Evolutionary conservation across 106 monocot genomes (phyloP).

Genomic region (Alisma plantagoaquatica): DNA sequence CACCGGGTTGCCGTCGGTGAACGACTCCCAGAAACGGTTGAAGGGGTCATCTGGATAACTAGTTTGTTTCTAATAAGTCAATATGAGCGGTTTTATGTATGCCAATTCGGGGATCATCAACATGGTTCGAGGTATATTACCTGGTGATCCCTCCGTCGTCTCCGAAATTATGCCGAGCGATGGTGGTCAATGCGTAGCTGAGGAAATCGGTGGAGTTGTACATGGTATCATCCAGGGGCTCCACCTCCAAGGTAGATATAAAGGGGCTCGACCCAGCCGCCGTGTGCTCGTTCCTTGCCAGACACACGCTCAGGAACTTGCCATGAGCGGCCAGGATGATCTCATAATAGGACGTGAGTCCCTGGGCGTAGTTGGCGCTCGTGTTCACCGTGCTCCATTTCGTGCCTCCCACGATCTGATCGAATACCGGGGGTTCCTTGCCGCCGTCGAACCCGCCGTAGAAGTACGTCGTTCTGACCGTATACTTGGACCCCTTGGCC

Average conservation of each 20-base stretch:
- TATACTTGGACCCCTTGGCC: slow-evolving; percentile 35
- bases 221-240: slow-evolving; percentile 60
- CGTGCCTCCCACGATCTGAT: slow-evolving; percentile 73
- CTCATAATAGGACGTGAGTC: slow-evolving; percentile 65
- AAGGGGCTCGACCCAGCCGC: slow-evolving; percentile 47
- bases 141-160: slow-evolving; percentile 21
- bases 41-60: slow-evolving; percentile 85
- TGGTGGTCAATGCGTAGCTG: slow-evolving; percentile 40
- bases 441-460: slow-evolving; percentile 89
- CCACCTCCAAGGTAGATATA: slow-evolving; percentile 62
- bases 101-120: not conserved
- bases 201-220: slow-evolving; percentile 56
- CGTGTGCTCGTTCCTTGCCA: slow-evolving; percentile 56
- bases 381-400: slow-evolving; percentile 82
- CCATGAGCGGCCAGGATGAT: slow-evolving; percentile 29
- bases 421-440: slow-evolving; percentile 49
- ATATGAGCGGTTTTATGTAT: not conserved
- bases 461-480: slow-evolving; percentile 75
- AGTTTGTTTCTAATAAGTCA: slow-evolving; percentile 8
- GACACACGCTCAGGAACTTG: slow-evolving; percentile 65
- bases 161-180: slow-evolving; percentile 60
- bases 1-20: slow-evolving; percentile 26
- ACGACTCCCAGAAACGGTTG: slow-evolving; percentile 88
- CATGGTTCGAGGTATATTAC: slow-evolving; percentile 10
- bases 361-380: slow-evolving; percentile 30